A percentile compares a stretch with the other conserved stretches of the same genome.
These are phyloP conservation scores for Lipomyces anomalus DNA, from an alignment of 805 yeast species.

Conservation along the genomic window DNA sequence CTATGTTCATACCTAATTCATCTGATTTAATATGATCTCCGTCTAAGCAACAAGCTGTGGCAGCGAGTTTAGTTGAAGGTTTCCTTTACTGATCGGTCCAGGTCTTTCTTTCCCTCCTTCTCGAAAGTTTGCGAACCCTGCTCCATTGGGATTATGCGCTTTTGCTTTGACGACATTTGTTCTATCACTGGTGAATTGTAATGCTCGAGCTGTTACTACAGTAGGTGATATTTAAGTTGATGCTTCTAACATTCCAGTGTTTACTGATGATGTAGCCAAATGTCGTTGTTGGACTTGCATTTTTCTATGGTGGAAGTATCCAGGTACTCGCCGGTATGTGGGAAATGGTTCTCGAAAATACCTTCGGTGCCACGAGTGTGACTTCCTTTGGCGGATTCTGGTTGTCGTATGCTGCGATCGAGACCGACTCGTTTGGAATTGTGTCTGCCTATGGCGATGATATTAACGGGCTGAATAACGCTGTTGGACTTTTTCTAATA, in stretches of 20 bases:
- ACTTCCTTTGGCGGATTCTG: slow-evolving; percentile 65
- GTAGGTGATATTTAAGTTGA: too few relatives aligned
- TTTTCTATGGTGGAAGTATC: slow-evolving; percentile 58
- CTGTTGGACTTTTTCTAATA: slow-evolving; percentile 53
- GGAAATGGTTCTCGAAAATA: slow-evolving; percentile 59
- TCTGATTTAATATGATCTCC: too few relatives aligned
- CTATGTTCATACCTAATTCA: too few relatives aligned
- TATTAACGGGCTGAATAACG: slow-evolving; percentile 36
- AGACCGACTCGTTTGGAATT: slow-evolving; percentile 57
- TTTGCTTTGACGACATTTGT: slow-evolving; percentile 62
- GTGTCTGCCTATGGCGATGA: slow-evolving; percentile 44
- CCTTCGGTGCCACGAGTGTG: slow-evolving; percentile 63
- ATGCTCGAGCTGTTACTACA: slow-evolving; percentile 49
- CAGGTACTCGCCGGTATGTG: slow-evolving; percentile 62
- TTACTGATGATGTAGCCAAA: too few relatives aligned
- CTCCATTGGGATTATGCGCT: slow-evolving; percentile 57
- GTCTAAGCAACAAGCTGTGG: too few relatives aligned
- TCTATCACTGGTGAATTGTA: slow-evolving; percentile 49
- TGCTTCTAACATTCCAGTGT: too few relatives aligned
- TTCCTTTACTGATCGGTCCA: too few relatives aligned
- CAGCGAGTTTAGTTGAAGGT: too few relatives aligned
- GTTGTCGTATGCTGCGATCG: slow-evolving; percentile 58
- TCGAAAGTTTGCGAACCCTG: slow-evolving; percentile 60
- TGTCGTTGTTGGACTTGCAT: slow-evolving; percentile 52
- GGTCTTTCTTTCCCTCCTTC: slow-evolving; percentile 38